Base-by-base conservation (phyloP, 1,284 basidiomycete species). In the Microbotryum violaceum region DNA sequence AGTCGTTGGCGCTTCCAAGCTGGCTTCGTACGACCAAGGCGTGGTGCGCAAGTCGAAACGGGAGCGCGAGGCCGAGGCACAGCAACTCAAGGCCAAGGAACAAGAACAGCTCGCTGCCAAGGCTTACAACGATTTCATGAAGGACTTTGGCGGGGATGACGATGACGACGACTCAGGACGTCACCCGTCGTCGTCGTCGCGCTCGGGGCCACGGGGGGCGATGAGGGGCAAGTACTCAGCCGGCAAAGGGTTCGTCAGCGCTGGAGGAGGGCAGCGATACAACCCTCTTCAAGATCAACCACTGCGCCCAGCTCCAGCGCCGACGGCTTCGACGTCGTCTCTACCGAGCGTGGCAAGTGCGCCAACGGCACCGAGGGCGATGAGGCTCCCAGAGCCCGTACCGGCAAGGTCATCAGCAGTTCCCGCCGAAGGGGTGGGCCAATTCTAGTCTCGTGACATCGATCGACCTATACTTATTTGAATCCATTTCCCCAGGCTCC, bases 61-160 rank as follows among this genome's bases (percentile, higher is more conserved):
- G 20, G 54, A 47, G 54, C 27, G 45, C 44, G 54, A 55, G 31
- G 44, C 42, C 25, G 52, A 33, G 31, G 44, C 44, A 5, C 18
- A 31, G 12, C 18, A 27, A n/a, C 54, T 55, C 25, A 37, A 33
- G 21, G 31, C 20, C 18, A 46, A 23, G 14, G 54, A 55, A 8
- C 29, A 53, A 37, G 56, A 78, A 71, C 61, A 69, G 58, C 75
- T 75, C 8, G 74, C 77, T 5, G 77, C 77, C 8, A 67, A 70
- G 45, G 77, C 76, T 4, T 91, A 91, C 74, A 87, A 85, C 5
- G 91, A 94, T 72, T 93, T 91, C 74, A 75, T 92, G 67, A 85
- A 89, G 68, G 85, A 83, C 14, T 94, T 93, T 71, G 89, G 91
- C 57, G 86, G 84, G 7, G 86, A 87, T 47, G 82, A 81, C 37